Percentiles rank a stretch among this genome's conserved stretches.
phyloP scores from a whole-genome alignment of 495 filamentous ascomycete genomes.

The Corynascus novoguineensis region DNA sequence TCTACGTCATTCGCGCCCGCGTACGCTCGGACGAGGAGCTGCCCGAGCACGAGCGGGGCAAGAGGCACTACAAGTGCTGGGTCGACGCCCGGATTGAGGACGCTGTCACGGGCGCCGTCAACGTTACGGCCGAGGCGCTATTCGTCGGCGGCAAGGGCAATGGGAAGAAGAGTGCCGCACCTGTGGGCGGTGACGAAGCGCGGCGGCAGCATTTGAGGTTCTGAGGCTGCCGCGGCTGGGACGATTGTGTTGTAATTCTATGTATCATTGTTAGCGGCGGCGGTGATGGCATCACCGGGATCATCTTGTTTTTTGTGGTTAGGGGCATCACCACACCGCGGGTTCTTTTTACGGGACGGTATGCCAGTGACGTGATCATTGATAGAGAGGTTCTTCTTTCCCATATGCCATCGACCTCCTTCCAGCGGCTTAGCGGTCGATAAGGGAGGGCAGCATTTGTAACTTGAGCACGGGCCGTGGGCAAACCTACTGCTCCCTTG shows the following conservation, averaged over 20 bases:
- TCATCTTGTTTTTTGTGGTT: no score
- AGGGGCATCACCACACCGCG: no score
- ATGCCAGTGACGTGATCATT: neutral
- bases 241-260: neutral
- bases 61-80: constrained; percentile 54
- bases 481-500: neutral
- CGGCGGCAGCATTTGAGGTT: constrained; percentile 1
- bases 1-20: constrained; percentile 58
- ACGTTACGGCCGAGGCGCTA: constrained; percentile 53
- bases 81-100: constrained; percentile 50
- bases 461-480: neutral
- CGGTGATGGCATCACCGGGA: neutral
- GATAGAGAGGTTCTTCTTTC: neutral
- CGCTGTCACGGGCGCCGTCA: constrained; percentile 39
- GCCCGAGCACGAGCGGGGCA: constrained; percentile 30
- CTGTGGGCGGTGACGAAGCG: neutral
- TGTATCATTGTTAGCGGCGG: neutral
- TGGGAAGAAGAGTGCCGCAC: neutral
- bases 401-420: neutral
- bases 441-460: neutral
- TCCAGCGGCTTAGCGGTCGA: neutral
- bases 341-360: no score
- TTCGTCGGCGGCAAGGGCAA: constrained; percentile 43
- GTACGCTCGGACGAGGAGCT: constrained; percentile 32
- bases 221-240: neutral